These are phyloP conservation scores for Lactarius evosmus DNA, from an alignment of 768 basidiomycete species.

Conservation along the genomic window DNA sequence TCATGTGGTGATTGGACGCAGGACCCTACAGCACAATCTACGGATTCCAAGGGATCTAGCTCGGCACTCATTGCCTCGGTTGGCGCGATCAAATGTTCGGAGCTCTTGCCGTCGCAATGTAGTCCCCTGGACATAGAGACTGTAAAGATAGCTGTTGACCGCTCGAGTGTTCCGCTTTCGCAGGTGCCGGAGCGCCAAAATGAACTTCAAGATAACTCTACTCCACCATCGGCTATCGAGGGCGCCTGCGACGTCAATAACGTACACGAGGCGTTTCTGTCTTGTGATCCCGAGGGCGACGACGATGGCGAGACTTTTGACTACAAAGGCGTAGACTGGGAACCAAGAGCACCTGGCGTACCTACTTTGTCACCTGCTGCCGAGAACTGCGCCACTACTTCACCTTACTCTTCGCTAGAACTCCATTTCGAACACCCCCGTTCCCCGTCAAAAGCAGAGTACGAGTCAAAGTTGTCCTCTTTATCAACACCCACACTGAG, in stretches of 20 bases:
- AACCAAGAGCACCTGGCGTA: background rate
- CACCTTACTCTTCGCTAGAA: background rate
- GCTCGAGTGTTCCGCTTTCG: background rate
- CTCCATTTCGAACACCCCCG: no score
- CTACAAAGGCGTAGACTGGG: slow-evolving; percentile 14
- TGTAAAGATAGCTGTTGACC: background rate
- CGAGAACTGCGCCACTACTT: background rate
- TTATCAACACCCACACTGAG: background rate
- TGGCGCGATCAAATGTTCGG: background rate
- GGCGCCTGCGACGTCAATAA: background rate
- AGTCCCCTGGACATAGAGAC: background rate
- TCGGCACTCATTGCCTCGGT: background rate
- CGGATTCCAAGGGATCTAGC: background rate
- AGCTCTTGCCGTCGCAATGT: background rate
- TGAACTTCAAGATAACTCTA: background rate
- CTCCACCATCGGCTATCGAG: background rate
- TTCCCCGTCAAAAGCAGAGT: background rate
- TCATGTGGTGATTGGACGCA: background rate
- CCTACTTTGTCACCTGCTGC: background rate
- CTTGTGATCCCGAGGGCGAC: background rate
- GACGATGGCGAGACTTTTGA: slow-evolving; percentile 11
- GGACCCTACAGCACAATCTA: background rate
- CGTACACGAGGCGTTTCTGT: background rate
- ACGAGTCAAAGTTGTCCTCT: background rate
- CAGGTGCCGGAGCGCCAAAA: background rate